Evolutionary conservation across 148 eudicot genomes (phyloP), one percentile per base, ranked within the genome.

Genomic region (Nepenthes gracilis): DNA sequence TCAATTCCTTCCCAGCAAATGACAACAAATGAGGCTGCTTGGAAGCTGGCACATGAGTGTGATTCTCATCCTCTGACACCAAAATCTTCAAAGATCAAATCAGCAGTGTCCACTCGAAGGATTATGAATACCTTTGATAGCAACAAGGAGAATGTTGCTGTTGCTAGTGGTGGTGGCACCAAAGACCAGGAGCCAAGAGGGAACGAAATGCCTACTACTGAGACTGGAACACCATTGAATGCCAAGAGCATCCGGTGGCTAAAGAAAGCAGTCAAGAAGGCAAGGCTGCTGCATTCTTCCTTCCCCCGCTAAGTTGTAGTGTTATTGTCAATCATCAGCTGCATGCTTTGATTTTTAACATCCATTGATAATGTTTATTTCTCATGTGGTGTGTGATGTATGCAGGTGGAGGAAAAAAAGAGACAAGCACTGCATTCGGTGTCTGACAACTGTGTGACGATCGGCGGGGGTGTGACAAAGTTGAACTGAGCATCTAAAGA

Each of bases 141-240:
- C 58, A 72, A 72, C 67, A 79, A 83, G 75, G 88, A 81, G 66
- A 86, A 83, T 67, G 66, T 78, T 60, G 78, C 45, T 8, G 8
- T 69, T 38, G 66, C 58, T 33, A 67, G 62, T 56, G 66, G 23
- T 23, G 23, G 23, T 23, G 23, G 23, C 23, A 23, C 66, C 50
- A 70, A 36, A 12, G 67, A 57, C 66, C 66, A 60, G 43, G 65
- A 64, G 64, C 35, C 61, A 36, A 60, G 51, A 56, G 50, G 47
- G 10, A 57, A 40, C 58, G 60, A 66, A 15, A 12, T 54, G 12
- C 62, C 58, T 57, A 65, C 47, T 34, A 60, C 59, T 35, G 51
- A 15, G 38, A 53, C 54, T 5, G 59, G 66, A 57, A 55, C 71
- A 57, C 33, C 66, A 1, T 1, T 69, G 23, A 54, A 65, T 7